Evolutionary conservation across 2,329 filamentous ascomycete genomes (phyloP).

Genomic region (Paradendryphiella salina): DNA sequence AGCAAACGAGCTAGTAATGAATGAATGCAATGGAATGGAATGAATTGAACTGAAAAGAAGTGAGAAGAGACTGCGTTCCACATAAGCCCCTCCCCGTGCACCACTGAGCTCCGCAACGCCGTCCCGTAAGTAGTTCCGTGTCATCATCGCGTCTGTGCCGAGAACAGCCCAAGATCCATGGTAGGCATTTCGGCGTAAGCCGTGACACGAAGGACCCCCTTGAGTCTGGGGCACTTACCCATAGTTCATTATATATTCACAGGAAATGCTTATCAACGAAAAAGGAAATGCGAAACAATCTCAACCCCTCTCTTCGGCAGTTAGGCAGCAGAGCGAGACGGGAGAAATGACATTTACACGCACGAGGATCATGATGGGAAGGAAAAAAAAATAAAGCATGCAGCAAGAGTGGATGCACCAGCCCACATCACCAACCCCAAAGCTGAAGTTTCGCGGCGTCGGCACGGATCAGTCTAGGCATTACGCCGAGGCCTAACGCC

Average conservation of each 20-base stretch:
- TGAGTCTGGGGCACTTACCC: neutral
- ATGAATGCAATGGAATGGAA: slow-evolving; percentile 8
- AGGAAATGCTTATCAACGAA: too few species aligned
- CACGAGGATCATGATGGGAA: neutral
- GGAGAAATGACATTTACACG: too few species aligned
- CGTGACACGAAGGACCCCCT: slow-evolving; percentile 5
- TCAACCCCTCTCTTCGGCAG: neutral
- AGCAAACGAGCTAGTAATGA: slow-evolving; percentile 25
- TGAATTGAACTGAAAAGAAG: slow-evolving; percentile 14
- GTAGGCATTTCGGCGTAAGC: slow-evolving; percentile 12
- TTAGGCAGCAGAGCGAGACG: too few species aligned
- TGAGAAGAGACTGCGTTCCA: slow-evolving; percentile 23
- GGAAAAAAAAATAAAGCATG: slow-evolving; percentile 15
- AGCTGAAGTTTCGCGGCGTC: slow-evolving; percentile 14
- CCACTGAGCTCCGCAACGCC: slow-evolving; percentile 25
- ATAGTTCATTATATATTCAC: neutral
- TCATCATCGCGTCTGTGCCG: slow-evolving; percentile 28
- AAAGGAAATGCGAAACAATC: too few species aligned
- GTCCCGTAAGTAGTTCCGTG: slow-evolving; percentile 35
- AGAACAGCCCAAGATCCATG: slow-evolving; percentile 21
- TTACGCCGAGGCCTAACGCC: slow-evolving; percentile 21
- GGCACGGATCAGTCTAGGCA: slow-evolving; percentile 15
- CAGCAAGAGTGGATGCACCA: slow-evolving; percentile 16
- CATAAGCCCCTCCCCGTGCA: slow-evolving; percentile 25
- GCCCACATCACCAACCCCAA: slow-evolving; percentile 21